Evolutionary conservation across 1,284 basidiomycete species (phyloP), one percentile per base, ranked within the genome.

Genomic region (Afroboletus lepidellus): DNA sequence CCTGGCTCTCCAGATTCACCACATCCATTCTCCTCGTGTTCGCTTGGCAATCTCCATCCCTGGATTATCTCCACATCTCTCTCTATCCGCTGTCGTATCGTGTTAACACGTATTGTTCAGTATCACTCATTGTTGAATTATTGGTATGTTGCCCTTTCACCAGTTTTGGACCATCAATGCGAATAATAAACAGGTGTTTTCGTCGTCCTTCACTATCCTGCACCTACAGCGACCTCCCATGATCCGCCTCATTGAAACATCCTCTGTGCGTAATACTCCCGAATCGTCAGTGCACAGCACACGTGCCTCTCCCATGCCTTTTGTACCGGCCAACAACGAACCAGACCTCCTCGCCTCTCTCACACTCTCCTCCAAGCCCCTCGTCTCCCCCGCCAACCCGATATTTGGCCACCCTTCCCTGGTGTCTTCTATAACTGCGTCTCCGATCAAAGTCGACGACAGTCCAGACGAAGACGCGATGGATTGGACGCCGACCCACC

Each of bases 341-440:
- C 73, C 77, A 30, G 85, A 86, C 57, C 69, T 88, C 54, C 64
- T 89, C 36, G 76, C 84, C 8, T 66, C 78, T 15, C 77, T 90
- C 30, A 77, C 84, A 0, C 74, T 90, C 25, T 86, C 87, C 11
- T 78, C 79, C 8, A 79, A 82, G 27, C 84, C 85, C 0, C 69
- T 84, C 21, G 63, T 82, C 27, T 54, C 55, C 5, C 57, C 48
- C 55, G 59, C 45, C 52, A 70, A 73, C 30, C 87, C 84, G 11
- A 72, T 90, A 41, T 91, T 91, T 60, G 88, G 89, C 5, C 61
- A 79, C 8, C 78, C 88, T 7, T 91, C 88, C 11, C 65, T 62
- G 43, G 37, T 67, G 4, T 57, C 62, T n/a, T 57, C 69, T 24
- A 55, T 61, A 43, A 58, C 60, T 3, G 56, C 61, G 41, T 53